Conservation (phyloP, 2,329 filamentous ascomycete species). For the Emericellopsis atlantica region DNA sequence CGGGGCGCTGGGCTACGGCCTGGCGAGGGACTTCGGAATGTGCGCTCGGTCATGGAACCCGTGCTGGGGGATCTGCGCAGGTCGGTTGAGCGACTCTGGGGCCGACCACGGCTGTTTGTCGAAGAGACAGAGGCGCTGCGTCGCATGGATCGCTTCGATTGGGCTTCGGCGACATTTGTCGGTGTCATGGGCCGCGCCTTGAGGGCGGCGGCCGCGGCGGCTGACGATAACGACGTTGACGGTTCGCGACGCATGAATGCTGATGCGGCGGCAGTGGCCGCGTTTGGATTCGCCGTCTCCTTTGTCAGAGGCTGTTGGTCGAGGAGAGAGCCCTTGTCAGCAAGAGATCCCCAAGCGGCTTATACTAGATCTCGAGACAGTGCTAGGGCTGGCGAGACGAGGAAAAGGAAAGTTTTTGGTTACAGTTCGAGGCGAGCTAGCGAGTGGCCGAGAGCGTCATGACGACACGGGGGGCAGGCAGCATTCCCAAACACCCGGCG, state of each 20-base stretch:
- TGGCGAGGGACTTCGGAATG: conserved; percentile 68
- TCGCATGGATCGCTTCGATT: conserved; percentile 75
- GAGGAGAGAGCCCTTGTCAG: conserved; percentile 5
- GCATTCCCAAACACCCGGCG: neutral
- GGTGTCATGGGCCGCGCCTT: conserved; percentile 67
- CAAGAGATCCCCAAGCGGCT: neutral
- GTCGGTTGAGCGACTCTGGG: conserved; percentile 23
- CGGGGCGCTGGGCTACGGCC: conserved; percentile 27
- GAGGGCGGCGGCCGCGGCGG: conserved; percentile 77
- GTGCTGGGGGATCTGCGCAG: conserved; percentile 57
- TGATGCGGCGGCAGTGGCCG: conserved; percentile 67
- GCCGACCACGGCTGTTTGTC: conserved; percentile 33
- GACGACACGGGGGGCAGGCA: neutral
- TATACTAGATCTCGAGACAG: neutral
- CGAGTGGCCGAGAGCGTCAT: neutral
- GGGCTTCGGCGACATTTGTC: conserved; percentile 66
- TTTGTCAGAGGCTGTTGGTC: conserved; percentile 44
- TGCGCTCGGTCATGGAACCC: conserved; percentile 78
- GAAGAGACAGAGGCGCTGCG: conserved; percentile 64
- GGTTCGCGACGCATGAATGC: conserved; percentile 61
- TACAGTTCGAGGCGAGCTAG: too few relatives aligned
- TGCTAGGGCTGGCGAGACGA: too few relatives aligned
- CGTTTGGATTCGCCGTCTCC: conserved; percentile 56
- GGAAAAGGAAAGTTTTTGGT: too few relatives aligned
- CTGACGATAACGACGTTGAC: conserved; percentile 60